These are phyloP conservation scores for Hypoxylon rickii DNA, from an alignment of 495 filamentous ascomycete species.

Conservation along the genomic window DNA sequence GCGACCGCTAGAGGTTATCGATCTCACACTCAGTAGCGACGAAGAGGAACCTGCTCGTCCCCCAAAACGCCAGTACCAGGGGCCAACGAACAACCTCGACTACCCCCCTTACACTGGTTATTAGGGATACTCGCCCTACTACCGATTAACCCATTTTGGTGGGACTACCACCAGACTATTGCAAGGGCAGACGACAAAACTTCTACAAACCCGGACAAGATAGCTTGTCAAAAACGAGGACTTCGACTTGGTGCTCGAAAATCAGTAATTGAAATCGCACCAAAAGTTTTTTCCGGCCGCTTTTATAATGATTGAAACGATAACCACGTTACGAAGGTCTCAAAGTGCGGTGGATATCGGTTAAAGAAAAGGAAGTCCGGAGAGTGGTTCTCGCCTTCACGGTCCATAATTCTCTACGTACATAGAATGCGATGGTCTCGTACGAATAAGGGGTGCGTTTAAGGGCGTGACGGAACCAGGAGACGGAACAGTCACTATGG, in stretches of 20 bases:
- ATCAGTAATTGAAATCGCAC: too few relatives aligned
- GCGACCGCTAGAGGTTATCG: slow-evolving; percentile 71
- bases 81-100: slow-evolving; percentile 4
- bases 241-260: too few relatives aligned
- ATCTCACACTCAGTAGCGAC: slow-evolving; percentile 76
- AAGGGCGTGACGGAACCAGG: neutral
- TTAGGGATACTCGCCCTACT: slow-evolving; percentile 1
- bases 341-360: too few relatives aligned
- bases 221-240: too few relatives aligned
- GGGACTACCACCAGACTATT: neutral
- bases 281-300: neutral
- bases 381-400: neutral
- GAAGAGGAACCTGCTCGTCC: slow-evolving; percentile 66
- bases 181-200: neutral
- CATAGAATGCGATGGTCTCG: slow-evolving; percentile 15
- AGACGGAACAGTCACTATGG: neutral
- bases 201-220: too few relatives aligned
- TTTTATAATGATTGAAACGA: neutral
- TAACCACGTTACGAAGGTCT: too few relatives aligned
- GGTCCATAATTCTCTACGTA: slow-evolving; percentile 13
- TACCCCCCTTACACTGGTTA: slow-evolving; percentile 6
- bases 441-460: slow-evolving; percentile 4
- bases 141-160: neutral
- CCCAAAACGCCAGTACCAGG: slow-evolving; percentile 57
- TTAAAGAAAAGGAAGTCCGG: neutral